phyloP scores from a whole-genome alignment of 148 eudicot species.

The Limonium bicolor region DNA sequence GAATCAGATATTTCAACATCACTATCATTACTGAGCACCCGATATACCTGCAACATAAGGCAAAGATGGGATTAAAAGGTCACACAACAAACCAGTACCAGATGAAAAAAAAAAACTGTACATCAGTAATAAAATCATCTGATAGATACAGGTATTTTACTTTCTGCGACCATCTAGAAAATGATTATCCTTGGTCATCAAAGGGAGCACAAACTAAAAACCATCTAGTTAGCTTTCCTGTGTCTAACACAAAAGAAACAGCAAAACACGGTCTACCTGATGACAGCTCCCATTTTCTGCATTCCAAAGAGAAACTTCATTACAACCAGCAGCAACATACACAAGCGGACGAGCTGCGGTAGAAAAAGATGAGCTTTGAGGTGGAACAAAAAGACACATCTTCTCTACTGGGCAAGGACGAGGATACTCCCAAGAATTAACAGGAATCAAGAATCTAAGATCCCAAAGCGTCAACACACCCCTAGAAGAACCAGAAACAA shows the following conservation, averaged over 20 bases:
- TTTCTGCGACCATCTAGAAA: no score
- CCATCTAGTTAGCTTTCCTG: background rate
- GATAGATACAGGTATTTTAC: no score
- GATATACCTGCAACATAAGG: constrained; percentile 38
- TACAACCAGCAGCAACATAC: constrained; percentile 94
- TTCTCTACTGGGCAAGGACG: constrained; percentile 65
- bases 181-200: no score
- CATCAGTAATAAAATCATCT: no score
- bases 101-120: no score
- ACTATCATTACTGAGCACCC: constrained; percentile 45
- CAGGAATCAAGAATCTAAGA: constrained; percentile 80
- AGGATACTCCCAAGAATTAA: constrained; percentile 82
- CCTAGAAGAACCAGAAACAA: constrained; percentile 91
- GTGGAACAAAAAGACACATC: constrained; percentile 82
- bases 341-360: constrained; percentile 79
- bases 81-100: no score
- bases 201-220: no score
- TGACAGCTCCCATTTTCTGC: constrained; percentile 99
- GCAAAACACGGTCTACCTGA: constrained; percentile 38
- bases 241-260: background rate
- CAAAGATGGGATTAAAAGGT: background rate
- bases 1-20: constrained; percentile 60
- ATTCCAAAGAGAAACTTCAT: constrained; percentile 96
- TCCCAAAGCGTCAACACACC: constrained; percentile 96
- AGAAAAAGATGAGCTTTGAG: constrained; percentile 53